Evolutionary conservation across 768 basidiomycete genomes (phyloP), one percentile per base, ranked within the genome.

Genomic region (Russula foetens): DNA sequence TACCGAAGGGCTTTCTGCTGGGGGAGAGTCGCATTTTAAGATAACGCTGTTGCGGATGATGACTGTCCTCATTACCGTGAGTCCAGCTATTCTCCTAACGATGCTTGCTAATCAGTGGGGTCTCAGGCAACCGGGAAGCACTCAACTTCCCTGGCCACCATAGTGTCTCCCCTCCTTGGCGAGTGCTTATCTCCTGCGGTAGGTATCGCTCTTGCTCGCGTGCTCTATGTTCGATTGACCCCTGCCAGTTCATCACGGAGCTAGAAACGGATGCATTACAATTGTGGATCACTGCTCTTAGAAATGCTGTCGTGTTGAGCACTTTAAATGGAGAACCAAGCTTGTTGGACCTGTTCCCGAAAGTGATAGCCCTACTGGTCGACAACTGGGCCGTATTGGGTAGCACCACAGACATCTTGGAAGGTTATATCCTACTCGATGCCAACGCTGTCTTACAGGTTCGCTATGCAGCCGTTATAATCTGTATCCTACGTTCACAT

Each of bases 371-470:
- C n/a, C 71, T 91, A 4, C 73, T 95, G 19, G 76, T 79, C 1
- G 75, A 74, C 29, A 92, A 93, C 63, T 73, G 91, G 46, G 92
- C 94, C 65, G 71, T 92, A 23, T 74, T 93, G 21, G 88, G 88
- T 15, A 84, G 78, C 55, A 78, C 85, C 28, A 81, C 81, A 19
- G 75, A 73, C 58, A 82, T 94, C 57, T 66, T 91, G 24, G 88
- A 92, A 69, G 85, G 87, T 6, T 95, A 93, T 69, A 74, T 90
- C 60, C 70, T 96, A n/a, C 76, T 90, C 19, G 87, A 90, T 71
- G 82, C 82, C 0, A 60, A 72, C 19, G 67, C 73, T 11, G 76
- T 94, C 59, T 70, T 92, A 49, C 81, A 85, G 76, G 92, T 90
- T 63, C 58, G 75, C 68, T 33, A 23, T 14, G 29, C 9, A n/a